Evolutionary conservation across 768 basidiomycete species (phyloP).

Genomic region (Lactarius sanguifluus): DNA sequence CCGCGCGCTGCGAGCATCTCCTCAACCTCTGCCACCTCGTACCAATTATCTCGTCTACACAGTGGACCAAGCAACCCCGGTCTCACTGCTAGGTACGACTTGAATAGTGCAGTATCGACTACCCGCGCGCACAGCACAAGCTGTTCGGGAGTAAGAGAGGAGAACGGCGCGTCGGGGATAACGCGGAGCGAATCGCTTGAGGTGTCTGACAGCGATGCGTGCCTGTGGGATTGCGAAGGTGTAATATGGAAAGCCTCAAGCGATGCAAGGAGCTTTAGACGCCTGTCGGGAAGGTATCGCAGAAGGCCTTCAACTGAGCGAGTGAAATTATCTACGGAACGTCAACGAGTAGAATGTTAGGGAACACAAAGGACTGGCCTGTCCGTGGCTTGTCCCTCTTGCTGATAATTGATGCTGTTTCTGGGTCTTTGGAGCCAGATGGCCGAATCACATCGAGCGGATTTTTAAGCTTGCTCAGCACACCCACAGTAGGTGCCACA

Average conservation of each 20-base stretch:
- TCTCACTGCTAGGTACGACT: constrained; percentile 80
- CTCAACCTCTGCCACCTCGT: constrained; percentile 93
- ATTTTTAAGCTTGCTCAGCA: constrained; percentile 54
- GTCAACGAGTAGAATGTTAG: background rate
- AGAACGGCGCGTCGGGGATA: constrained; percentile 73
- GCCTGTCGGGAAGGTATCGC: constrained; percentile 84
- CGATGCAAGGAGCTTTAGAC: constrained; percentile 81
- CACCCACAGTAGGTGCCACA: constrained; percentile 37
- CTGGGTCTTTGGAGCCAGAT: constrained; percentile 56
- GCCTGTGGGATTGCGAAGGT: constrained; percentile 64
- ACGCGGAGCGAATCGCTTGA: constrained; percentile 74
- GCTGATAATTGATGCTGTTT: constrained; percentile 51
- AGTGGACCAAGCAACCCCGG: constrained; percentile 81
- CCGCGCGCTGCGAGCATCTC: constrained; percentile 76
- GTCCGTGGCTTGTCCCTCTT: constrained; percentile 18
- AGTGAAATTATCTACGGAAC: constrained; percentile 52
- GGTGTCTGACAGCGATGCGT: constrained; percentile 68
- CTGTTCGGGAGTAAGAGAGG: constrained; percentile 76
- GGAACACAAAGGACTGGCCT: constrained; percentile 33
- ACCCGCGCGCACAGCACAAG: constrained; percentile 88
- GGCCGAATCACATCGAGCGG: constrained; percentile 55
- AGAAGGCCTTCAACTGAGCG: constrained; percentile 86
- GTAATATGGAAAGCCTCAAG: constrained; percentile 68
- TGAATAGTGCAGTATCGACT: constrained; percentile 93
- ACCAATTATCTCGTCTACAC: constrained; percentile 94